Evolutionary conservation across 768 basidiomycete genomes (phyloP).

Genomic region (Leccinum uliginosum): DNA sequence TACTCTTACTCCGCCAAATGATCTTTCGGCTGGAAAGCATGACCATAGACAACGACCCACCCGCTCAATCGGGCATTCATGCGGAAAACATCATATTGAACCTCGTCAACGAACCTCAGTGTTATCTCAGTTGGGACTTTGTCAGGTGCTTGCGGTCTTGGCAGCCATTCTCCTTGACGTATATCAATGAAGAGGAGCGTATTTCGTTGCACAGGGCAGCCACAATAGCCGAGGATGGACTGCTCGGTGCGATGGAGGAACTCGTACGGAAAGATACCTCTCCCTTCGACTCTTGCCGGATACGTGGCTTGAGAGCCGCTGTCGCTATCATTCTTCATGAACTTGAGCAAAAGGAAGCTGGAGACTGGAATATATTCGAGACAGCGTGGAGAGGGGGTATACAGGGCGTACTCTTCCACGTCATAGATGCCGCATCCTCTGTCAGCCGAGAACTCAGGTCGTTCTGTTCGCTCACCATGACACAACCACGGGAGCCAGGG

Average conservation of each 20-base stretch:
- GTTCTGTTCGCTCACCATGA: conserved; percentile 44
- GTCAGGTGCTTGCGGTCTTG: conserved; percentile 56
- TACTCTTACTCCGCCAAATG: conserved; percentile 68
- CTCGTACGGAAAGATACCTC: conserved; percentile 30
- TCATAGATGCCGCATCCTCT: conserved; percentile 48
- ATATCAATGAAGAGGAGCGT: conserved; percentile 58
- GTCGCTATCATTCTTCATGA: conserved; percentile 53
- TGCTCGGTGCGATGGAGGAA: conserved; percentile 60
- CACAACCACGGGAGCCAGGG: conserved; percentile 34
- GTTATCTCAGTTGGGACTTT: conserved; percentile 57
- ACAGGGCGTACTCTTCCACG: conserved; percentile 53
- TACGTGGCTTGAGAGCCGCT: conserved; percentile 62
- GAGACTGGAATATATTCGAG: conserved; percentile 52
- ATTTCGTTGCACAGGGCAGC: conserved; percentile 58
- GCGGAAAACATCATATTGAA: conserved; percentile 66
- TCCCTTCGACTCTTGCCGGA: conserved; percentile 42
- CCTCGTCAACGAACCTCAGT: conserved; percentile 55
- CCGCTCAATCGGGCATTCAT: conserved; percentile 57
- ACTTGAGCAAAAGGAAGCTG: conserved; percentile 45
- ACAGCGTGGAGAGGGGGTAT: conserved; percentile 57
- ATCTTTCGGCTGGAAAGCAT: conserved; percentile 71
- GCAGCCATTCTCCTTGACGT: conserved; percentile 56
- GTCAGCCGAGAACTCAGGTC: conserved; percentile 50
- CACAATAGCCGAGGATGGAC: conserved; percentile 63
- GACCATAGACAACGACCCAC: conserved; percentile 56